Evolutionary conservation across 495 filamentous ascomycete species (phyloP).

Genomic region (Hyaloscypha bicolor): DNA sequence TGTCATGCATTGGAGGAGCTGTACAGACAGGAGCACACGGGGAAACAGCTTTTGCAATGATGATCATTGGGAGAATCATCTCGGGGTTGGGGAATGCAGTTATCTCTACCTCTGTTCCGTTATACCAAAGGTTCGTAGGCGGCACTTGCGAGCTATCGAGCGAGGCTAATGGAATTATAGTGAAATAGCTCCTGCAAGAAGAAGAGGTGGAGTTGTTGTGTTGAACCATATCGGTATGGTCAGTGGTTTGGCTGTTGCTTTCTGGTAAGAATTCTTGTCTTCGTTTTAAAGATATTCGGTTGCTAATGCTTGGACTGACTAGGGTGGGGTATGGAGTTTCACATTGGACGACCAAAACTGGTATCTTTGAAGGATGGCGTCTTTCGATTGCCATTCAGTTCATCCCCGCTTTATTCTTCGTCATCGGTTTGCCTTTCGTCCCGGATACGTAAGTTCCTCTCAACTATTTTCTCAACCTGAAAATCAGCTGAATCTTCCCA

Average conservation of each 20-base stretch:
- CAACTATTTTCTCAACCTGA: not conserved
- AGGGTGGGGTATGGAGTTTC: slow-evolving; percentile 36
- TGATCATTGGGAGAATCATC: slow-evolving; percentile 54
- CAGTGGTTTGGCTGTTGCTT: slow-evolving; percentile 50
- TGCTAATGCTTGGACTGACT: not conserved
- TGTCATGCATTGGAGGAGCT: slow-evolving; percentile 48
- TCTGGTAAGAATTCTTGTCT: slow-evolving; percentile 44
- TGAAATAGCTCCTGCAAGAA: slow-evolving; percentile 54
- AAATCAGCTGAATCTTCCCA: slow-evolving; percentile 21
- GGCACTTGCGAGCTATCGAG: not conserved
- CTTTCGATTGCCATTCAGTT: slow-evolving; percentile 49
- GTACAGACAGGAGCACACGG: slow-evolving; percentile 47
- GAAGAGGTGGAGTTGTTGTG: slow-evolving; percentile 56
- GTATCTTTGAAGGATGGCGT: slow-evolving; percentile 48
- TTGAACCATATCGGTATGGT: slow-evolving; percentile 61
- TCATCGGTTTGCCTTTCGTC: slow-evolving; percentile 40
- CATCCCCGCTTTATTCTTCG: slow-evolving; percentile 45
- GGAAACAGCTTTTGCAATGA: slow-evolving; percentile 47
- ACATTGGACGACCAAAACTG: slow-evolving; percentile 50
- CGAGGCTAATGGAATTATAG: slow-evolving; percentile 31
- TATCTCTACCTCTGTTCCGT: slow-evolving; percentile 56
- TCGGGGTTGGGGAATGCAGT: slow-evolving; percentile 53
- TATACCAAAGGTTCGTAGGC: slow-evolving; percentile 53
- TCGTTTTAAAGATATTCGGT: not conserved
- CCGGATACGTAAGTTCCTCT: slow-evolving; percentile 27